Conservation (phyloP, 1,284 basidiomycete genomes). For the Austroboletus niveus region DNA sequence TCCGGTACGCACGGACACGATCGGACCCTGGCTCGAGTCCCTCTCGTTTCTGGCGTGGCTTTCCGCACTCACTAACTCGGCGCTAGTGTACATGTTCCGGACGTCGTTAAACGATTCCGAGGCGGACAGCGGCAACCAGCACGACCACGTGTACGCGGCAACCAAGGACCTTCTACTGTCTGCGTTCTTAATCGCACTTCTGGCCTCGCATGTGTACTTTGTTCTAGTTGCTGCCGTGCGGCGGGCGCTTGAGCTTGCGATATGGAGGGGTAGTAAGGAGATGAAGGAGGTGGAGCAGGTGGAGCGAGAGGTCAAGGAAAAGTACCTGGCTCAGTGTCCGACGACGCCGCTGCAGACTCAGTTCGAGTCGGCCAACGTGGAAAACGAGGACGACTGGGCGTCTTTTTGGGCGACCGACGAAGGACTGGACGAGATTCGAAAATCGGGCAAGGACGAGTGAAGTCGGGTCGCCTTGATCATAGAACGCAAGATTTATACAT, state of each 20-base stretch:
- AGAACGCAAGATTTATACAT: too few relatives aligned
- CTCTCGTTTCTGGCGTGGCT: conserved; percentile 89
- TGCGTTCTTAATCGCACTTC: conserved; percentile 72
- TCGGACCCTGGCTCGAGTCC: conserved; percentile 93
- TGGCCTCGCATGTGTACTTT: conserved; percentile 80
- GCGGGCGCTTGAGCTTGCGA: conserved; percentile 67
- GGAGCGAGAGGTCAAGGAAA: conserved; percentile 63
- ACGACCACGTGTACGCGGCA: conserved; percentile 34
- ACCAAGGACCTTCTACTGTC: conserved; percentile 57
- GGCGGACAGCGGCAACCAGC: conserved; percentile 1
- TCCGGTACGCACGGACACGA: conserved; percentile 83
- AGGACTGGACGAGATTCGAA: conserved; percentile 28
- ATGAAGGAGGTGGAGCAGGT: conserved; percentile 53
- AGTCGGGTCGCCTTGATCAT: neutral
- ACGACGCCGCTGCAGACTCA: conserved; percentile 2
- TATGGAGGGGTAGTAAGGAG: conserved; percentile 75
- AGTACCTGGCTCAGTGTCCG: conserved; percentile 42
- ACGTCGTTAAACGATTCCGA: conserved; percentile 27
- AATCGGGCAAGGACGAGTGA: conserved; percentile 24
- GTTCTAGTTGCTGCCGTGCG: conserved; percentile 62
- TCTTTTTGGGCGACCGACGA: conserved; percentile 26
- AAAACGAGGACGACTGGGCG: conserved; percentile 17
- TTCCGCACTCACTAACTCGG: conserved; percentile 79
- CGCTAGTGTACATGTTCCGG: conserved; percentile 84
- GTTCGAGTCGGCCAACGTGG: neutral